A percentile compares a stretch with the other conserved stretches of the same genome.
Evolutionary conservation across 768 basidiomycete species (phyloP).

Genomic region (Lyophyllum shimeji): DNA sequence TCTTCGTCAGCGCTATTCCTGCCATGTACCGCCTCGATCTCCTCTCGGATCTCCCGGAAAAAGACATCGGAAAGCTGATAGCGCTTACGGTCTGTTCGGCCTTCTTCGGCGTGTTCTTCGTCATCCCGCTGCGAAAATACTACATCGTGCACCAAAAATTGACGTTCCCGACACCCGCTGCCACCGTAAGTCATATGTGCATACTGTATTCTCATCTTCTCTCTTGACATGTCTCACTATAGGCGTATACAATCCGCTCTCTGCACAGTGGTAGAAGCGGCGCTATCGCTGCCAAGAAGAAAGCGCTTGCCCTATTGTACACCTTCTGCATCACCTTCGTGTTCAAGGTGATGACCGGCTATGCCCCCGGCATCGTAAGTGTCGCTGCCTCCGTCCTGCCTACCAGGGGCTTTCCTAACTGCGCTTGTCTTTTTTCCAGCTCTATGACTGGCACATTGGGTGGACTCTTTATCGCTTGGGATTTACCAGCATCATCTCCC

Average conservation of each 20-base stretch:
- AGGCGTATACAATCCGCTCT: slow-evolving; percentile 64
- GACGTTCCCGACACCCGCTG: slow-evolving; percentile 65
- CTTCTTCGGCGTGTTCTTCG: slow-evolving; percentile 68
- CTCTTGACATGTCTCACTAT: neutral
- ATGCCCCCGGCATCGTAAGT: slow-evolving; percentile 58
- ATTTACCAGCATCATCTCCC: slow-evolving; percentile 56
- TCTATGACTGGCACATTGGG: slow-evolving; percentile 65
- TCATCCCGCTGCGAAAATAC: slow-evolving; percentile 59
- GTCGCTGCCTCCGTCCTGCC: neutral
- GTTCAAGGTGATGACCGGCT: slow-evolving; percentile 54
- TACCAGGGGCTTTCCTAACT: neutral
- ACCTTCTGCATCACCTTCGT: slow-evolving; percentile 48
- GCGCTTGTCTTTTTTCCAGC: slow-evolving; percentile 21
- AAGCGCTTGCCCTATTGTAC: slow-evolving; percentile 48
- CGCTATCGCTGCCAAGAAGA: slow-evolving; percentile 52
- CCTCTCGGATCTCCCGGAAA: slow-evolving; percentile 40
- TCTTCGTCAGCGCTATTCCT: slow-evolving; percentile 60
- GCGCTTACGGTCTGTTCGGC: slow-evolving; percentile 52
- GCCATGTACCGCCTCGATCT: slow-evolving; percentile 59
- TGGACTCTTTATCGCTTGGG: slow-evolving; percentile 59
- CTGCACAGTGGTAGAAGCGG: slow-evolving; percentile 52
- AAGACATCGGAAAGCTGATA: slow-evolving; percentile 57
- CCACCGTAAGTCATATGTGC: slow-evolving; percentile 38
- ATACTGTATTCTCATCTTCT: neutral
- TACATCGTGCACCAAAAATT: slow-evolving; percentile 64